A percentile compares a stretch with the other conserved stretches of the same genome.
Evolutionary conservation across 805 yeast species (phyloP).

Genomic region (Sugiyamaella americana): DNA sequence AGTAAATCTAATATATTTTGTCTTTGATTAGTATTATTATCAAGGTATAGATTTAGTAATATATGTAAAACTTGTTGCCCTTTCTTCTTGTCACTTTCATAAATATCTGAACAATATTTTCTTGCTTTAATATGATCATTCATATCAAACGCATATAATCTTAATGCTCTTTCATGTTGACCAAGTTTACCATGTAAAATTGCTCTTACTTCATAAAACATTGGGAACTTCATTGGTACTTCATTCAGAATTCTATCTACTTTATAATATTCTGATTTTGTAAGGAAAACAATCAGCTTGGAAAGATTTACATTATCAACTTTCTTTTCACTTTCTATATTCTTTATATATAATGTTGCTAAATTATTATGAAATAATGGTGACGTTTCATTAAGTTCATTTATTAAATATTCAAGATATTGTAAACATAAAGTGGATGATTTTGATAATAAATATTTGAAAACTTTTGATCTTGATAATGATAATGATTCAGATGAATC

Average conservation of each 20-base stretch:
- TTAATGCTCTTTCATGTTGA: conserved; percentile 57
- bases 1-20: conserved; percentile 38
- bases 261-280: conserved; percentile 34
- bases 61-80: conserved; percentile 46
- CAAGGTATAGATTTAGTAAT: conserved; percentile 39
- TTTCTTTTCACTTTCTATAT: conserved; percentile 19
- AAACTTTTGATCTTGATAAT: conserved; percentile 48
- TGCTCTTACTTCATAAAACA: conserved; percentile 42
- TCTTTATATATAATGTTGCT: conserved; percentile 40
- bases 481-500: conserved; percentile 56
- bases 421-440: conserved; percentile 29
- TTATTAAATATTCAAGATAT: conserved; percentile 51
- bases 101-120: conserved; percentile 50
- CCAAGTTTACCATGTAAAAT: conserved; percentile 53
- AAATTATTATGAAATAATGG: conserved; percentile 40
- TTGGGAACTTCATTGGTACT: conserved; percentile 18
- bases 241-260: conserved; percentile 34
- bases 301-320: conserved; percentile 16
- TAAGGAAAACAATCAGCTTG: conserved; percentile 35
- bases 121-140: conserved; percentile 55
- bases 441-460: conserved; percentile 40
- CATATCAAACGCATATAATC: conserved; percentile 52
- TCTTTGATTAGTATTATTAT: conserved; percentile 26
- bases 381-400: conserved; percentile 35
- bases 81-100: conserved; percentile 30